phyloP scores from a whole-genome alignment of 345 rosid genomes.

The Eucalyptus regnans region DNA sequence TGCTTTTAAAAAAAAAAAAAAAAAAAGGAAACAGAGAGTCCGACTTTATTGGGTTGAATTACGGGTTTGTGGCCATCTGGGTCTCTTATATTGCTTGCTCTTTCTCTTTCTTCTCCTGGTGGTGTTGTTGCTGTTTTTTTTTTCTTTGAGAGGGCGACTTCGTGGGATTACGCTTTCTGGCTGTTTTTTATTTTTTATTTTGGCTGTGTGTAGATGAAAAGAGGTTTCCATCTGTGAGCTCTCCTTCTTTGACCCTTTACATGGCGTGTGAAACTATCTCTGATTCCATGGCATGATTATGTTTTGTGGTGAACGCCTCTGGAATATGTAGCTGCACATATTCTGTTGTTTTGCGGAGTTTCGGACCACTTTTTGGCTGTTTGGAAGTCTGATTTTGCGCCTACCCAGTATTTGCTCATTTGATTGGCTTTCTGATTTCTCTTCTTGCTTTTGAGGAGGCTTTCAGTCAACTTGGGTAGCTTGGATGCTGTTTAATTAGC shows the following conservation, averaged over 20 bases:
- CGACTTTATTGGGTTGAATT: slow-evolving; percentile 16
- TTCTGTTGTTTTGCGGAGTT: neutral
- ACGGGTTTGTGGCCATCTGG: slow-evolving; percentile 5
- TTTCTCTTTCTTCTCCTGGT: neutral
- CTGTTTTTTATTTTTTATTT: neutral
- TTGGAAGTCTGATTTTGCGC: neutral
- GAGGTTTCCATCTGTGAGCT: neutral
- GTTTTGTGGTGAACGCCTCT: neutral
- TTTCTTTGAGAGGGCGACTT: neutral
- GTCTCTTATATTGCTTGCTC: neutral
- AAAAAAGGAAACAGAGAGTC: neutral
- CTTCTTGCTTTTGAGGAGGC: neutral
- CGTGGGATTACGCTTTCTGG: neutral
- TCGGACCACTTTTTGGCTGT: neutral
- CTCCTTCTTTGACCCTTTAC: neutral
- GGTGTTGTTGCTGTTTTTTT: neutral
- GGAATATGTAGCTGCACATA: neutral
- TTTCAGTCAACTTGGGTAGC: neutral
- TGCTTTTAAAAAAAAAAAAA: neutral
- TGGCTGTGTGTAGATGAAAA: neutral
- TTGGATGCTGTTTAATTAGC: neutral
- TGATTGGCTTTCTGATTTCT: neutral
- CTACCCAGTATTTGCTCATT: neutral
- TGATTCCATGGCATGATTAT: neutral
- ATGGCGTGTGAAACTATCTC: neutral